Evolutionary conservation across 2,329 filamentous ascomycete species (phyloP), one percentile per base, ranked within the genome.

Genomic region (Exophiala viscosa): DNA sequence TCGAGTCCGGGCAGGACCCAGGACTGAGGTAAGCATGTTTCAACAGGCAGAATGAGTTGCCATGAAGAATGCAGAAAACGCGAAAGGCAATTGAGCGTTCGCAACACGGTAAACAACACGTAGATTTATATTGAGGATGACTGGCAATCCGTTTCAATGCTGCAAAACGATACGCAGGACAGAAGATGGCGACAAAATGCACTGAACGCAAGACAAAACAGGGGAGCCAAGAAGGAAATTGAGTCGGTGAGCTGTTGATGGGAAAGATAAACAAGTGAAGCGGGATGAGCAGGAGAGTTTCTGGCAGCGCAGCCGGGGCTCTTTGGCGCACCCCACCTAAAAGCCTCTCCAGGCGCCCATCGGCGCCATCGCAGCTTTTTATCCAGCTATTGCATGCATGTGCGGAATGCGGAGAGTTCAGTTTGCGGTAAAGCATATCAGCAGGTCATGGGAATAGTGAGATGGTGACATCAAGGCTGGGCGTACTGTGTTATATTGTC

Each of bases 21-120:
- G 39, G 10, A 57, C 40, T 7, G 56, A 58, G 14, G 55, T 57
- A 18, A 60, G 41, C 58, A 60, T 60, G 35, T 28, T 41, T 34
- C n/a, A 36, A 31, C 20, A 10, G 23, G 36, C 9, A 23, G 20
- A 20, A 36, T 5, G 35, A 8, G 36, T 14, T 15, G 28, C 11
- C 17, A 45, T 32, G 40, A 42, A 44, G n/a, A 39, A 46, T 20
- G 44, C 5, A 46, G 15, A 13, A 6, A 9, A 38, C 38, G 31
- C 13, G 31, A 32, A 40, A 18, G 7, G 11, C 18, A 17, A 23
- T 13, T 31, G 5, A 4, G 2, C 5, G 3, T 42, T 42, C 20
- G 13, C 20, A 11, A n/a, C 11, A 9, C 11, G 20, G 40, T 42
- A 42, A 42, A 42, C 40, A 42, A 42, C 14, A 23, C 9, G 40